Evolutionary conservation across 331 rosid genomes (phyloP).

Genomic region (Quercus tomentella): DNA sequence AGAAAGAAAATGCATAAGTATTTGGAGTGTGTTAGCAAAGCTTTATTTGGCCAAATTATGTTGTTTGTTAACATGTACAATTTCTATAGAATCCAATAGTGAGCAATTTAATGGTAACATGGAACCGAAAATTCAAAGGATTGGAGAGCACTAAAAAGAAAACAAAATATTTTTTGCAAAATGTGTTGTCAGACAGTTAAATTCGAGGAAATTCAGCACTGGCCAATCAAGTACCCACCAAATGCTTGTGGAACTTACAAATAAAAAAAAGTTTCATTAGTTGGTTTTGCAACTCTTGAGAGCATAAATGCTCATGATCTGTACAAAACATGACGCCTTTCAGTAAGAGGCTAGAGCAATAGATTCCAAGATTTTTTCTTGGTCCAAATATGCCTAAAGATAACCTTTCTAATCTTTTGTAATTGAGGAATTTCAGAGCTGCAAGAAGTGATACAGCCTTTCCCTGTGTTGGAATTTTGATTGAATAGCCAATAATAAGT

Average conservation of each 20-base stretch:
- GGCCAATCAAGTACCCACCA: background rate
- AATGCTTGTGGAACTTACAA: too few species aligned
- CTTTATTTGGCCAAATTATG: background rate
- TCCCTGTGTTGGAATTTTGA: too few species aligned
- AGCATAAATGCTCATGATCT: background rate
- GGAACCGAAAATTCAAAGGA: background rate
- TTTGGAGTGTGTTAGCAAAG: background rate
- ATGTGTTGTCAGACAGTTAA: background rate
- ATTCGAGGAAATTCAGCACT: background rate
- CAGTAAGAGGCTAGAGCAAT: background rate
- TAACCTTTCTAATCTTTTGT: background rate
- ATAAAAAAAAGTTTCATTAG: too few species aligned
- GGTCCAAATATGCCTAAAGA: background rate
- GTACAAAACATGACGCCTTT: background rate
- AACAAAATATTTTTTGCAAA: background rate
- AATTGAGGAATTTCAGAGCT: background rate
- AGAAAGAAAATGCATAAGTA: too few species aligned
- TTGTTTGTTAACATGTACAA: background rate
- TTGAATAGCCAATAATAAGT: too few species aligned
- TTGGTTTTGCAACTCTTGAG: background rate
- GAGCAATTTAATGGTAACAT: background rate
- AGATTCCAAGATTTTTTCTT: background rate
- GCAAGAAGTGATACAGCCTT: too few species aligned
- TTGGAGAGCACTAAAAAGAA: background rate
- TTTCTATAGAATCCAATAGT: background rate